Percentiles rank a stretch among this genome's conserved stretches.
phyloP scores from a whole-genome alignment of 2,329 filamentous ascomycete species.

The Pseudogymnoascus sp. region DNA sequence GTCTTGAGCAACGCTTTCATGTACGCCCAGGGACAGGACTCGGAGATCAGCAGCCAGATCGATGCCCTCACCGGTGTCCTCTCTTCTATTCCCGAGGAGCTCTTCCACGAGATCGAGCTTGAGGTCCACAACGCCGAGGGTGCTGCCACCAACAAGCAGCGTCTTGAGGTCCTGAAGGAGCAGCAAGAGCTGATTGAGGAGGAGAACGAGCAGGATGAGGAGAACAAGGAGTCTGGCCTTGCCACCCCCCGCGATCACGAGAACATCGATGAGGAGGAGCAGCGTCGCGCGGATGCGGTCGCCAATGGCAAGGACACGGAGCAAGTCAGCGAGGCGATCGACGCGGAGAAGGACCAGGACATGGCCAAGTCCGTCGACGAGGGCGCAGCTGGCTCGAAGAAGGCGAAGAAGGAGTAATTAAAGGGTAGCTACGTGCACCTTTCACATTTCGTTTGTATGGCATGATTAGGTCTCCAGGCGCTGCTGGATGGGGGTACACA shows the following conservation, averaged over 20 bases:
- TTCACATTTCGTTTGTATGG: conserved; percentile 1
- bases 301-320: conserved; percentile 38
- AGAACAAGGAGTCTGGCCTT: conserved; percentile 67
- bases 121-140: conserved; percentile 96
- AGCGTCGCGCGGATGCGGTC: conserved; percentile 50
- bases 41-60: conserved; percentile 80
- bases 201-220: conserved; percentile 85
- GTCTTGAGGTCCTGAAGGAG: conserved; percentile 95
- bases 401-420: conserved; percentile 32
- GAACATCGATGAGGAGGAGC: conserved; percentile 91
- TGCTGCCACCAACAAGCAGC: conserved; percentile 96
- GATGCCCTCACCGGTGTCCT: conserved; percentile 88
- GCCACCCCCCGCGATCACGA: conserved; percentile 77
- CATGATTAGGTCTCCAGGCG: conserved; percentile 6
- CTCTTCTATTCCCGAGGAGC: conserved; percentile 90
- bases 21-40: conserved; percentile 79
- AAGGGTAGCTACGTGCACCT: background rate
- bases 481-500: conserved; percentile 1
- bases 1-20: conserved; percentile 97
- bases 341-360: conserved; percentile 45
- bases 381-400: conserved; percentile 22
- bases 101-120: conserved; percentile 99
- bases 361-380: conserved; percentile 27
- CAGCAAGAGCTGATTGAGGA: conserved; percentile 97
- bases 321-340: conserved; percentile 47